phyloP scores from a whole-genome alignment of 2,329 filamentous ascomycete species.

The Dactylellina sp. region DNA sequence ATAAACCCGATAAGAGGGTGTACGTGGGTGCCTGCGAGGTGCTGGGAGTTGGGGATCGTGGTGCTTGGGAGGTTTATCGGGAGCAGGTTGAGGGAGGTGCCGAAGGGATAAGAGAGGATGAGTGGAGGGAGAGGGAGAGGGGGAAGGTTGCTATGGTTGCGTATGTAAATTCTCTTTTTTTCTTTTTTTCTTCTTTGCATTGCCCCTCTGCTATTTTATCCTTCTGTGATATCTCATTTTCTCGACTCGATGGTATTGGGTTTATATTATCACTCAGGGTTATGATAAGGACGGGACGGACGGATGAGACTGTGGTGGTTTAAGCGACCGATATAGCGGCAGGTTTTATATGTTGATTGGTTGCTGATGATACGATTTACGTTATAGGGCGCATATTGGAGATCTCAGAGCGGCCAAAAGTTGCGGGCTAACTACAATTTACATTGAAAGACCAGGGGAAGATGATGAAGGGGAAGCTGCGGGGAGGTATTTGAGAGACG shows the following conservation, averaged over 20 bases:
- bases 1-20: constrained; percentile 77
- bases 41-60: constrained; percentile 39
- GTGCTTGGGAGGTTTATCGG: constrained; percentile 20
- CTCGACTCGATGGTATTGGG: background rate
- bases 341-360: background rate
- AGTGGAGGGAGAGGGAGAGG: constrained; percentile 37
- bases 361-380: background rate
- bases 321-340: no score
- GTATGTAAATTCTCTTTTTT: constrained; percentile 70
- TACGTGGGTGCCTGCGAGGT: constrained; percentile 76
- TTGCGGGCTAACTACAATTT: constrained; percentile 77
- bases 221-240: no score
- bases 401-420: constrained; percentile 69
- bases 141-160: constrained; percentile 80
- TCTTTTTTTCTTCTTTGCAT: background rate
- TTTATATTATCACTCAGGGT: no score
- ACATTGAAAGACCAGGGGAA: constrained; percentile 72
- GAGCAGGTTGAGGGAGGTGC: background rate
- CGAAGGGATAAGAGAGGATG: background rate
- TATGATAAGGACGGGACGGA: background rate
- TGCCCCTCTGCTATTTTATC: background rate
- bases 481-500: constrained; percentile 68
- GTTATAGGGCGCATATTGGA: constrained; percentile 29
- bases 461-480: constrained; percentile 74
- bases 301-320: background rate